Evolutionary conservation across 2,329 filamentous ascomycete genomes (phyloP), one percentile per base, ranked within the genome.

Genomic region (Hypoxylon sp.): DNA sequence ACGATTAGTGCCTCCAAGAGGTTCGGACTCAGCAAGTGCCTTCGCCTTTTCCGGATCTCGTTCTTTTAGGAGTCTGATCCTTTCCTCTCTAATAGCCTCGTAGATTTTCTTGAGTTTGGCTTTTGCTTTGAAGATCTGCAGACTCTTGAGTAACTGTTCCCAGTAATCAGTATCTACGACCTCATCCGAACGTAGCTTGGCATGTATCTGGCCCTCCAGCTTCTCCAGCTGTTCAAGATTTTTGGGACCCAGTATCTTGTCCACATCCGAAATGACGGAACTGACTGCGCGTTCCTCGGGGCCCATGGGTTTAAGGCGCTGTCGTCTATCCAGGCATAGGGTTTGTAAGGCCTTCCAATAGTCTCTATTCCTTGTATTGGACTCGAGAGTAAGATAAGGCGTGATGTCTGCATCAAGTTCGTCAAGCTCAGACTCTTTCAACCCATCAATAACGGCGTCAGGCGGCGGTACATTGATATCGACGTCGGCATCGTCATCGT

Each of bases 141-240:
- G 82, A 75, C 90, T 96, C 70, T 90, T 90, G 66, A 99, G 83
- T 14, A 99, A 84, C 76, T 97, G 93, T 76, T 97, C 93, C 96
- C 96, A 99, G 78, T 98, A 99, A 79, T 99, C 96, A 2, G 92
- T 93, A 78, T 99, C 96, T 70, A 99, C 95, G 39, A 92, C 90
- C 75, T 97, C 94, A 75, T 97, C 90, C 6, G 93, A 96, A 55
- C 90, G 86, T 50, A 99, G 82, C 81, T 99, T 99, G 14, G 85
- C 83, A 76, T 89, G 89, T 78, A 99, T 96, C 81, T 98, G 94
- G 69, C 84, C 87, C 79, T 99, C 95, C 51, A 99, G 83, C 16
- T 87, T 87, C 75, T 94, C 91, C n/a, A 99, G 84, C 78, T 98
- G 92, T 73, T 93, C 90, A 73, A 93, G 89, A 14, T 90, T 88